A percentile compares a stretch with the other conserved stretches of the same genome.
These are phyloP conservation scores for Aeminium ludgeri DNA, from an alignment of 495 filamentous ascomycete genomes.

Conservation along the genomic window DNA sequence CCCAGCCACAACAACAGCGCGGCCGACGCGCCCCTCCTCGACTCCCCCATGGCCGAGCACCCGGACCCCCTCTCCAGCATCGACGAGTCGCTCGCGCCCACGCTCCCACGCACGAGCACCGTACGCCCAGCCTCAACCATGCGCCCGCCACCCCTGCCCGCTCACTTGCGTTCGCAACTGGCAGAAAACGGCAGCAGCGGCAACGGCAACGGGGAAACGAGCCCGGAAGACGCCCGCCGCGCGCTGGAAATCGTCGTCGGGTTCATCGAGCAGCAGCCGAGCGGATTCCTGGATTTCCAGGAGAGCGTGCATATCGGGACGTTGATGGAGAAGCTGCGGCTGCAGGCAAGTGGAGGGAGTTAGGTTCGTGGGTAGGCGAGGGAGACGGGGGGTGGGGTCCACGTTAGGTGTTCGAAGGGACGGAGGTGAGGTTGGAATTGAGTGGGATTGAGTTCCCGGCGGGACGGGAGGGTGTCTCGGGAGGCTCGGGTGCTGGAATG, in stretches of 20 bases:
- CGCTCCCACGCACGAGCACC: background rate
- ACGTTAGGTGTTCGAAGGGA: too few relatives aligned
- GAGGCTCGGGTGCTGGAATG: too few relatives aligned
- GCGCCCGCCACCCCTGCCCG: conserved; percentile 14
- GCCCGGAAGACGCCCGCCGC: conserved; percentile 68
- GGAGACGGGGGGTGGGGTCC: too few relatives aligned
- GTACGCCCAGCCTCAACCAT: conserved; percentile 8
- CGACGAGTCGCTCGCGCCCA: conserved; percentile 27
- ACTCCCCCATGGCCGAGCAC: conserved; percentile 51
- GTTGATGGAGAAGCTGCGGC: conserved; percentile 71
- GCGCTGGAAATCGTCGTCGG: conserved; percentile 75
- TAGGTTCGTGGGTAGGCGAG: background rate
- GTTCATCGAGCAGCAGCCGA: conserved; percentile 62
- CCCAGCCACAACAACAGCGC: too few relatives aligned
- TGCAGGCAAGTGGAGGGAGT: conserved; percentile 31
- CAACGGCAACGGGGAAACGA: background rate
- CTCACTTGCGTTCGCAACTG: conserved; percentile 1
- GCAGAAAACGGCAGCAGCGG: too few relatives aligned
- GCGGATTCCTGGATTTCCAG: conserved; percentile 54
- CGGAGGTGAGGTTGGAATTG: too few relatives aligned
- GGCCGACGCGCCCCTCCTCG: conserved; percentile 28
- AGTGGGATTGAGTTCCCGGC: too few relatives aligned
- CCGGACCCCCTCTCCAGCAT: conserved; percentile 32
- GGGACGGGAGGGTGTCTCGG: too few relatives aligned
- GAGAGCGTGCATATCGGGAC: conserved; percentile 73